Evolutionary conservation across 495 filamentous ascomycete genomes (phyloP).

Genomic region (Tuber brumale): DNA sequence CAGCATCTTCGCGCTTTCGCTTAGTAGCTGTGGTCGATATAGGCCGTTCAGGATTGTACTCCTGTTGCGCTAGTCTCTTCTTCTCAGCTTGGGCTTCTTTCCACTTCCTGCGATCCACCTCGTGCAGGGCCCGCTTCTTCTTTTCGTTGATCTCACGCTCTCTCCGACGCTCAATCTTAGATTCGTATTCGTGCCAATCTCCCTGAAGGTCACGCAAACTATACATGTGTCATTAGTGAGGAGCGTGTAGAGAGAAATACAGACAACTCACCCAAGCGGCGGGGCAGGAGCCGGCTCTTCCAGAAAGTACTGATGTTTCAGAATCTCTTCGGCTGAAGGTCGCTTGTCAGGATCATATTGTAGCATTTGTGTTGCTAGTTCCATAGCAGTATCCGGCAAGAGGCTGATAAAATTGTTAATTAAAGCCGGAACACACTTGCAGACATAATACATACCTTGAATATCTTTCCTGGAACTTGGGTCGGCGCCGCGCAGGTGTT

Average conservation of each 20-base stretch:
- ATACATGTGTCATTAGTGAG: conserved; percentile 36
- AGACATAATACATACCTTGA: conserved; percentile 47
- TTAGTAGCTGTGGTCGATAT: background rate
- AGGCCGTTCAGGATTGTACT: conserved; percentile 34
- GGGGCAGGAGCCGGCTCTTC: conserved; percentile 75
- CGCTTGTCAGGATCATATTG: conserved; percentile 78
- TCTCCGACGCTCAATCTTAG: conserved; percentile 77
- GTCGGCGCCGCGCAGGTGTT: conserved; percentile 64
- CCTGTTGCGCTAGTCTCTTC: conserved; percentile 46
- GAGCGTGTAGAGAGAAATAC: conserved; percentile 10
- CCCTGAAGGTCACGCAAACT: conserved; percentile 79
- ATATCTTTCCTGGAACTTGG: conserved; percentile 78
- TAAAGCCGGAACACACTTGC: background rate
- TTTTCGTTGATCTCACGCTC: conserved; percentile 75
- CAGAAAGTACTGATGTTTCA: conserved; percentile 83
- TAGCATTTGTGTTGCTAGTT: conserved; percentile 75
- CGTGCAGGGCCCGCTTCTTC: conserved; percentile 58
- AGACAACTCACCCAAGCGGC: conserved; percentile 68
- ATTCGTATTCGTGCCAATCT: conserved; percentile 99
- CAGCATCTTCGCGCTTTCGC: conserved; percentile 1
- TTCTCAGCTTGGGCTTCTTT: conserved; percentile 48
- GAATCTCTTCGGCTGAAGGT: conserved; percentile 75
- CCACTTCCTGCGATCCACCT: conserved; percentile 49
- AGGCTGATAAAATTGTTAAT: conserved; percentile 39
- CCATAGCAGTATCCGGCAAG: conserved; percentile 70